phyloP scores from a whole-genome alignment of 1,284 basidiomycete genomes.

The Apiotrichum laibachii region DNA sequence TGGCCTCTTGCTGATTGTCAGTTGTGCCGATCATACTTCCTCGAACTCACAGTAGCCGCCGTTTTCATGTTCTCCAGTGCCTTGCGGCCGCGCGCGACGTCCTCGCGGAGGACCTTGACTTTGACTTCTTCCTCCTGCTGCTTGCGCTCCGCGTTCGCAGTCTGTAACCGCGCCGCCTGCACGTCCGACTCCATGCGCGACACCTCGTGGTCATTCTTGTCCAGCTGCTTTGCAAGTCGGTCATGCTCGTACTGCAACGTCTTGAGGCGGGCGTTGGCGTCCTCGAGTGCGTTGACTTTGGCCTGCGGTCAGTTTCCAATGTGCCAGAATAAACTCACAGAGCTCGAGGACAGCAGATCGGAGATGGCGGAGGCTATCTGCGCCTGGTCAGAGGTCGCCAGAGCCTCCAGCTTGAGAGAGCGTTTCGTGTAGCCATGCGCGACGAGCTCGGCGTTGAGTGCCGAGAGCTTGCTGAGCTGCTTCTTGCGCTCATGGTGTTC shows the following conservation, averaged over 20 bases:
- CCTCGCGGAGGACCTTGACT: conserved; percentile 56
- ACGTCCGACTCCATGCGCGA: conserved; percentile 54
- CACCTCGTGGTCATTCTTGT: conserved; percentile 15
- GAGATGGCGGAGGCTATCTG: conserved; percentile 69
- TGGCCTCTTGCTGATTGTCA: conserved; percentile 61
- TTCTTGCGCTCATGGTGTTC: background rate
- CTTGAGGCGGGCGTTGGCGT: conserved; percentile 68
- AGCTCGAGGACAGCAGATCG: conserved; percentile 71
- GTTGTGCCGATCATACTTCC: too few species aligned
- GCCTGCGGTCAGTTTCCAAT: conserved; percentile 53
- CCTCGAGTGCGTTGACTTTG: conserved; percentile 76
- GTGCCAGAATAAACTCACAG: conserved; percentile 58
- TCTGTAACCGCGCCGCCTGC: conserved; percentile 66
- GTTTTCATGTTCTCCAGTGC: conserved; percentile 46
- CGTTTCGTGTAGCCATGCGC: conserved; percentile 71
- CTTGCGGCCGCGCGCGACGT: conserved; percentile 39
- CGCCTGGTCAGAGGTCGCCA: conserved; percentile 62
- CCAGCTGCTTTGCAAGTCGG: conserved; percentile 62
- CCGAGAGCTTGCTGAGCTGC: conserved; percentile 40
- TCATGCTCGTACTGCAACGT: conserved; percentile 81
- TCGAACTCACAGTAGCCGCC: conserved; percentile 47
- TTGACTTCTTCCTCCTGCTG: conserved; percentile 59
- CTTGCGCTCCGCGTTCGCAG: conserved; percentile 47
- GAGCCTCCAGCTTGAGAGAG: conserved; percentile 59
- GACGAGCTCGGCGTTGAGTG: conserved; percentile 71